phyloP scores from a whole-genome alignment of 139 green algal species.

The Trebouxia sp. region DNA sequence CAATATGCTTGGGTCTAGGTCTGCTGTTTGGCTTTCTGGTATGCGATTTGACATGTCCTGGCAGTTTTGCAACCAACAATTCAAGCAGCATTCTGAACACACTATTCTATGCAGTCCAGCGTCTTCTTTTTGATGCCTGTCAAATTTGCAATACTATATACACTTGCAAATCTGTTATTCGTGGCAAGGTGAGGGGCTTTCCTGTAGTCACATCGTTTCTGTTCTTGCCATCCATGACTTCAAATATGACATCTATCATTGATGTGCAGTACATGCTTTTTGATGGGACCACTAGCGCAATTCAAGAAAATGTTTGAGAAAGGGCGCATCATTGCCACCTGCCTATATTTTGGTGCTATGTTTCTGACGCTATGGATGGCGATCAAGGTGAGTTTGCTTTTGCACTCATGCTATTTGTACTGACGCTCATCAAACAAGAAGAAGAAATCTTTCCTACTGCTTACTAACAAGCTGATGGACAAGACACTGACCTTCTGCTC shows the following conservation, averaged over 20 bases:
- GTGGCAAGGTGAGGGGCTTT: slow-evolving; percentile 45
- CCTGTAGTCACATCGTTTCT: no score
- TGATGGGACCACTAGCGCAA: slow-evolving; percentile 64
- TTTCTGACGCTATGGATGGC: slow-evolving; percentile 10
- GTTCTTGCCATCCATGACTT: no score
- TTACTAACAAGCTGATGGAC: no score
- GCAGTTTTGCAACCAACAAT: background rate
- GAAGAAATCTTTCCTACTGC: no score
- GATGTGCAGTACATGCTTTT: slow-evolving; percentile 50
- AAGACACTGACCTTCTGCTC: no score
- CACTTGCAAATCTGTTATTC: slow-evolving; percentile 44
- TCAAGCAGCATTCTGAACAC: no score
- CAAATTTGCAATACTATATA: slow-evolving; percentile 54
- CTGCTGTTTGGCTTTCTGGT: slow-evolving; percentile 67
- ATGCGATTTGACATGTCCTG: background rate
- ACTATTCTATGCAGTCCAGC: slow-evolving; percentile 44
- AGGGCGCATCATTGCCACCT: slow-evolving; percentile 52
- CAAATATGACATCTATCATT: background rate
- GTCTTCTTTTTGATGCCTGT: slow-evolving; percentile 57
- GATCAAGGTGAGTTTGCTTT: slow-evolving; percentile 2
- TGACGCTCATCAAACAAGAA: slow-evolving; percentile 60
- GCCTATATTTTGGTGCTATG: slow-evolving; percentile 5
- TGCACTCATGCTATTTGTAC: slow-evolving; percentile 48
- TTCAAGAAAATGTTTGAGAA: slow-evolving; percentile 73
- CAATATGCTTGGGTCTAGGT: slow-evolving; percentile 54